These are phyloP conservation scores for Ascoidea rubescens DNA, from an alignment of 805 yeast genomes.

Conservation along the genomic window DNA sequence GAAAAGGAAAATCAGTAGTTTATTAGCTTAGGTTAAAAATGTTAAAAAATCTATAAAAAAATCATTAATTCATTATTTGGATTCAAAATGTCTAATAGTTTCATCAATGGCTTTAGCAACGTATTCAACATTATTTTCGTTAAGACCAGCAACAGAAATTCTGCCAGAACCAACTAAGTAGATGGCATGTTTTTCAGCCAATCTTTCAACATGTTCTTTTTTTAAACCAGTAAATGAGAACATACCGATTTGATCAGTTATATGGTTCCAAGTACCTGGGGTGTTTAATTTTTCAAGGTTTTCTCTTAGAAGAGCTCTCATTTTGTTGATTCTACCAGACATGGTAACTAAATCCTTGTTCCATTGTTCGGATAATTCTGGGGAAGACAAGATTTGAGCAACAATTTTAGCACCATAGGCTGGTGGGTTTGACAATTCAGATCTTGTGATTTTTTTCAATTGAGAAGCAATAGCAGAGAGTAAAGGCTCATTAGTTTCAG, in stretches of 20 bases:
- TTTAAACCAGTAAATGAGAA: slow-evolving; percentile 86
- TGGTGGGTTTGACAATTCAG: slow-evolving; percentile 89
- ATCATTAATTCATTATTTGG: neutral
- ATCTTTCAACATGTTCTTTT: slow-evolving; percentile 59
- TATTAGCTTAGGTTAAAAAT: neutral
- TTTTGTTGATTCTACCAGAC: slow-evolving; percentile 69
- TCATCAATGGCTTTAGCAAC: slow-evolving; percentile 77
- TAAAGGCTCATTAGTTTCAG: slow-evolving; percentile 23
- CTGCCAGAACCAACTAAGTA: slow-evolving; percentile 77
- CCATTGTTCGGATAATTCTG: slow-evolving; percentile 70
- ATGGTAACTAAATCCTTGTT: slow-evolving; percentile 67
- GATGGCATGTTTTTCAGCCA: slow-evolving; percentile 68
- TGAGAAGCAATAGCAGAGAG: slow-evolving; percentile 59
- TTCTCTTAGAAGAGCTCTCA: slow-evolving; percentile 59
- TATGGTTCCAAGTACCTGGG: slow-evolving; percentile 90
- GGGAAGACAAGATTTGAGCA: slow-evolving; percentile 52
- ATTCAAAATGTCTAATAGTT: slow-evolving; percentile 29
- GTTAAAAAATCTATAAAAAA: too few relatives aligned
- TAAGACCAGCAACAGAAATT: slow-evolving; percentile 89
- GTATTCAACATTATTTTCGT: slow-evolving; percentile 57
- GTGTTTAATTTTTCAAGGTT: slow-evolving; percentile 51
- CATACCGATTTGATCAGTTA: slow-evolving; percentile 88
- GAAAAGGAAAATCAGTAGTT: neutral
- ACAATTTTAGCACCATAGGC: slow-evolving; percentile 92
- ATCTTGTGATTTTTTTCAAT: slow-evolving; percentile 58